A percentile compares a stretch with the other conserved stretches of the same genome.
Evolutionary conservation across 257 asterid genomes (phyloP).

Genomic region (Scutellaria baicalensis): DNA sequence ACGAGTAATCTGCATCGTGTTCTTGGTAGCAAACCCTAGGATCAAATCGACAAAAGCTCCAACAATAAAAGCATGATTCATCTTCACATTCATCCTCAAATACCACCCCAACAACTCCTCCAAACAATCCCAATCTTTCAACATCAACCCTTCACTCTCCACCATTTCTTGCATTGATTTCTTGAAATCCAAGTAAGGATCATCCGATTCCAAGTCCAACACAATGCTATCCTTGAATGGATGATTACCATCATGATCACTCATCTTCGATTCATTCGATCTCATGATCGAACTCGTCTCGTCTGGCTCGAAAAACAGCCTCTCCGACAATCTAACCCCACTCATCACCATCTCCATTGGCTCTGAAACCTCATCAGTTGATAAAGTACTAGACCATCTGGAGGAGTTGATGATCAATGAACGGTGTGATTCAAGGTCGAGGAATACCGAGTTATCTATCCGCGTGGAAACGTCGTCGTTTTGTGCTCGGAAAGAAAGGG

Average conservation of each 20-base stretch:
- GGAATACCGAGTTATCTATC: no score
- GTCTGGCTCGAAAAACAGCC: constrained; percentile 60
- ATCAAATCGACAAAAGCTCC: constrained; percentile 64
- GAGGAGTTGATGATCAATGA: background rate
- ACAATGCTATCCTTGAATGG: constrained; percentile 44
- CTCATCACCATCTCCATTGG: constrained; percentile 30
- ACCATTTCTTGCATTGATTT: constrained; percentile 67
- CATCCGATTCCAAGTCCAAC: constrained; percentile 47
- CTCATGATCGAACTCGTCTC: constrained; percentile 35
- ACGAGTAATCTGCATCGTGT: background rate
- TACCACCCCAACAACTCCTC: constrained; percentile 64
- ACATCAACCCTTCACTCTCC: constrained; percentile 31
- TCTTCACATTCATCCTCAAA: constrained; percentile 48
- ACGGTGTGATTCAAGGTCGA: background rate
- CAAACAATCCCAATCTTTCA: constrained; percentile 61
- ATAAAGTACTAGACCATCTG: background rate
- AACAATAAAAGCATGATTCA: constrained; percentile 44
- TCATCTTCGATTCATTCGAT: background rate
- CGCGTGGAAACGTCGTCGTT: background rate
- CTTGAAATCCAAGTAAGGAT: constrained; percentile 66
- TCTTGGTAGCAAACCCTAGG: constrained; percentile 10
- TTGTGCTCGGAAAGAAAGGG: constrained; percentile 17
- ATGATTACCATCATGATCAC: background rate
- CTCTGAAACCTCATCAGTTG: background rate
- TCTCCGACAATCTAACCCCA: constrained; percentile 33